phyloP scores from a whole-genome alignment of 495 filamentous ascomycete species.

The Penicillium psychrofluorescens region DNA sequence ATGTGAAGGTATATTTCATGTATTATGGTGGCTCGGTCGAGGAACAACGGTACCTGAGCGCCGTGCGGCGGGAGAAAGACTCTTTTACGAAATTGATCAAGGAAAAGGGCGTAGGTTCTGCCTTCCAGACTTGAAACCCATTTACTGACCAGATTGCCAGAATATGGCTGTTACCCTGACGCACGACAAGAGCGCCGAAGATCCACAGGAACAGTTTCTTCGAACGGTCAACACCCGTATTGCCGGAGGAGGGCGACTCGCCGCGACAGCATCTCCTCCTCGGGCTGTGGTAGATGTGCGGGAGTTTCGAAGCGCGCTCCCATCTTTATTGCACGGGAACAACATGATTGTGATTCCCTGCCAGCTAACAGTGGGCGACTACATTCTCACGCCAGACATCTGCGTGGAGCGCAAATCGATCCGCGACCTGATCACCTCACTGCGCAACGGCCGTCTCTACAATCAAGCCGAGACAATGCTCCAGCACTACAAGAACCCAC shows the following conservation, averaged over 20 bases:
- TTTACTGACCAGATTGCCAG: constrained; percentile 11
- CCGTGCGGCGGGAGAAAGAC: constrained; percentile 87
- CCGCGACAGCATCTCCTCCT: constrained; percentile 86
- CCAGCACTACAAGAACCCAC: constrained; percentile 79
- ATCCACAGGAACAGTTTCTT: constrained; percentile 88
- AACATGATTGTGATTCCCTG: constrained; percentile 82
- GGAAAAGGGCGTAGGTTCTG: constrained; percentile 61
- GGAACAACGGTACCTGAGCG: constrained; percentile 88
- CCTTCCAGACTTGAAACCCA: not conserved
- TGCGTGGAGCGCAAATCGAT: constrained; percentile 93
- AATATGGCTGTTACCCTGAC: constrained; percentile 85
- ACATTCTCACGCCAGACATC: constrained; percentile 82
- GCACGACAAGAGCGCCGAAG: constrained; percentile 63
- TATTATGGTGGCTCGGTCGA: constrained; percentile 94
- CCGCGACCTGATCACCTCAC: constrained; percentile 81
- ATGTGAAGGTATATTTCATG: constrained; percentile 89
- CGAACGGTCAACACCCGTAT: constrained; percentile 95
- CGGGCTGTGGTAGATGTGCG: constrained; percentile 91
- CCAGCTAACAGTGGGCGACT: constrained; percentile 95
- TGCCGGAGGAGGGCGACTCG: constrained; percentile 81
- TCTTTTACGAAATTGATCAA: constrained; percentile 88
- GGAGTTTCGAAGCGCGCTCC: constrained; percentile 89
- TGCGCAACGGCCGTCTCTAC: constrained; percentile 85
- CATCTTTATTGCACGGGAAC: constrained; percentile 83
- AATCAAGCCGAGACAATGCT: constrained; percentile 93